A percentile compares a stretch with the other conserved stretches of the same genome.
These are phyloP conservation scores for Pugionium dolabratum DNA, from an alignment of 345 rosid species.

Conservation along the genomic window DNA sequence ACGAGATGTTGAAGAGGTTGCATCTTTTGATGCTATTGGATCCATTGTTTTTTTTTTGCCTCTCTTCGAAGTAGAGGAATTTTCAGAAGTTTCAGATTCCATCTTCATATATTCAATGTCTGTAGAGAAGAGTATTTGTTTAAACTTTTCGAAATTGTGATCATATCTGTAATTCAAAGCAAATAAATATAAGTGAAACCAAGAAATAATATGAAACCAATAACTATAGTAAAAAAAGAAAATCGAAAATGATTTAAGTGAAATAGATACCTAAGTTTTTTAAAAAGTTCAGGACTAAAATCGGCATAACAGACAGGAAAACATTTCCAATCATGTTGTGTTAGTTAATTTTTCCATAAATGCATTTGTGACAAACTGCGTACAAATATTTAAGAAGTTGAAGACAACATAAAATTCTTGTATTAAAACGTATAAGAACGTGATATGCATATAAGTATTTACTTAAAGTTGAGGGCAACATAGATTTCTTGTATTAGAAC, in stretches of 20 bases:
- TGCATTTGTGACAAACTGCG: conserved; percentile 20
- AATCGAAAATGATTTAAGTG: background rate
- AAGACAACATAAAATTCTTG: background rate
- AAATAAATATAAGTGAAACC: background rate
- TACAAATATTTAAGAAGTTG: background rate
- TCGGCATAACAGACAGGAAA: conserved; percentile 3
- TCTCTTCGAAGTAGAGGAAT: background rate
- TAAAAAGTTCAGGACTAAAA: background rate
- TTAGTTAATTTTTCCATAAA: background rate
- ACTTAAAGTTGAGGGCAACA: too few species aligned
- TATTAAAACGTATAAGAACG: background rate
- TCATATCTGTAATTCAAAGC: background rate
- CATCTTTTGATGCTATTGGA: background rate
- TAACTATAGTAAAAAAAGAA: too few species aligned
- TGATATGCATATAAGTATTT: too few species aligned
- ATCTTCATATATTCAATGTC: background rate
- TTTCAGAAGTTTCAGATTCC: background rate
- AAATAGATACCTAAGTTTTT: background rate
- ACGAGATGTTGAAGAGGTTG: too few species aligned
- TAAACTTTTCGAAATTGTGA: background rate
- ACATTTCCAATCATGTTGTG: background rate
- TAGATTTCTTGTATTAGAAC: too few species aligned
- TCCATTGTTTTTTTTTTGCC: too few species aligned
- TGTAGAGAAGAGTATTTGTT: background rate
- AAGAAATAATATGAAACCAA: too few species aligned